These are phyloP conservation scores for Pelargonium myrrhifolium DNA, from an alignment of 441 rosid species.

Conservation along the genomic window DNA sequence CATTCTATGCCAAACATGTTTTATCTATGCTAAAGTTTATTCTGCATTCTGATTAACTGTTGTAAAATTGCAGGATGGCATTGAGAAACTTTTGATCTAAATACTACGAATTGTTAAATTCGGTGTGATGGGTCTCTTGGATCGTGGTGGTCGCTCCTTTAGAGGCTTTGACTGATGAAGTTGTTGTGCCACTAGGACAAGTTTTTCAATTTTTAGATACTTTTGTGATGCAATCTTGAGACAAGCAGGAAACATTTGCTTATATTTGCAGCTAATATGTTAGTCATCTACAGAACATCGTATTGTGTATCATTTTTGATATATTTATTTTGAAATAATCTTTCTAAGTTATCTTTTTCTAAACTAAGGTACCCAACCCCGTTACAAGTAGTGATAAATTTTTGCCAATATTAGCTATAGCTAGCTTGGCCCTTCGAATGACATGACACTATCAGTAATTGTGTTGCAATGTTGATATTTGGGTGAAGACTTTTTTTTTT, in stretches of 20 bases:
- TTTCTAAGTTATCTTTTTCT: no score
- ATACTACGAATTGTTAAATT: background rate
- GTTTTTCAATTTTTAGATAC: background rate
- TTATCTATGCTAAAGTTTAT: background rate
- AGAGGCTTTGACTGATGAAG: constrained; percentile 9
- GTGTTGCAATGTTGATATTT: no score
- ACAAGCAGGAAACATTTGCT: background rate
- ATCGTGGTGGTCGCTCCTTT: background rate
- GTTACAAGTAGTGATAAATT: no score
- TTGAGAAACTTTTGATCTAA: constrained; percentile 4
- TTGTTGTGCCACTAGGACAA: background rate
- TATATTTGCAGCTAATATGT: background rate
- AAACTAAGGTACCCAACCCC: no score
- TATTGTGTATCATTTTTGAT: no score
- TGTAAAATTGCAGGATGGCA: background rate
- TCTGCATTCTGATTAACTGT: background rate
- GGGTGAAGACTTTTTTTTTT: no score
- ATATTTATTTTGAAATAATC: no score
- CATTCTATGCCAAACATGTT: background rate
- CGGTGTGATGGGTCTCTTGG: constrained; percentile 7
- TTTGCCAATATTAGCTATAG: no score
- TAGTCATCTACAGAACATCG: no score
- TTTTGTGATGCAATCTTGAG: background rate
- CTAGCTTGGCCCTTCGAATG: no score
- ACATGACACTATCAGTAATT: no score